Conservation (phyloP, 495 filamentous ascomycete species). For the Collariella sp. region DNA sequence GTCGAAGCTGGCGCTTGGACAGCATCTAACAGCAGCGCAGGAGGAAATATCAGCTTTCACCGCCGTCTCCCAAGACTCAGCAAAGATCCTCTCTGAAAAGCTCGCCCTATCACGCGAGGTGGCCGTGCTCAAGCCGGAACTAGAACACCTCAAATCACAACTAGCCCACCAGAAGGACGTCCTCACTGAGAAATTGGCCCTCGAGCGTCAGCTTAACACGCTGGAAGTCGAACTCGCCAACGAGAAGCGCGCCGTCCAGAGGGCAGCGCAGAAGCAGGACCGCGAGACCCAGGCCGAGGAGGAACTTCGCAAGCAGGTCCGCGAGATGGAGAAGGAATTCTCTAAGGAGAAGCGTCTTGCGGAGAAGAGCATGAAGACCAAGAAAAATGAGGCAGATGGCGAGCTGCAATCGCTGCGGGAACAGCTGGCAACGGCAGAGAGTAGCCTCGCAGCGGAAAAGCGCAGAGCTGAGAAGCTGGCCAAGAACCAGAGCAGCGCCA, state of each 20-base stretch:
- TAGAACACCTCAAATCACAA: constrained; percentile 70
- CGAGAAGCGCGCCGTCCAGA: constrained; percentile 60
- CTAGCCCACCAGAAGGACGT: constrained; percentile 54
- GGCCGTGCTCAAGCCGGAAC: constrained; percentile 58
- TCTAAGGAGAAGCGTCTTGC: constrained; percentile 40
- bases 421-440: constrained; percentile 16
- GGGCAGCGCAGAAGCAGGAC: constrained; percentile 46
- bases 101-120: constrained; percentile 63
- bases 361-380: constrained; percentile 26
- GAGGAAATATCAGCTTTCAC: constrained; percentile 59
- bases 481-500: constrained; percentile 21
- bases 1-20: neutral
- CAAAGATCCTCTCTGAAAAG: constrained; percentile 69
- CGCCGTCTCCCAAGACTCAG: constrained; percentile 53
- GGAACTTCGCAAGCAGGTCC: constrained; percentile 38
- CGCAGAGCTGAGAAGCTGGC: constrained; percentile 21
- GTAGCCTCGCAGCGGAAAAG: constrained; percentile 32
- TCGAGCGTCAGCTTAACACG: constrained; percentile 65
- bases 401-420: constrained; percentile 28
- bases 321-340: constrained; percentile 44
- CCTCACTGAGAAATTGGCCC: constrained; percentile 62
- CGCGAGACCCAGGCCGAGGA: constrained; percentile 34
- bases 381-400: constrained; percentile 28
- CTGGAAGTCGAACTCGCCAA: constrained; percentile 73
- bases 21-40: constrained; percentile 28